These are phyloP conservation scores for Solanum chiquidenum DNA, from an alignment of 257 asterid genomes.

Conservation along the genomic window DNA sequence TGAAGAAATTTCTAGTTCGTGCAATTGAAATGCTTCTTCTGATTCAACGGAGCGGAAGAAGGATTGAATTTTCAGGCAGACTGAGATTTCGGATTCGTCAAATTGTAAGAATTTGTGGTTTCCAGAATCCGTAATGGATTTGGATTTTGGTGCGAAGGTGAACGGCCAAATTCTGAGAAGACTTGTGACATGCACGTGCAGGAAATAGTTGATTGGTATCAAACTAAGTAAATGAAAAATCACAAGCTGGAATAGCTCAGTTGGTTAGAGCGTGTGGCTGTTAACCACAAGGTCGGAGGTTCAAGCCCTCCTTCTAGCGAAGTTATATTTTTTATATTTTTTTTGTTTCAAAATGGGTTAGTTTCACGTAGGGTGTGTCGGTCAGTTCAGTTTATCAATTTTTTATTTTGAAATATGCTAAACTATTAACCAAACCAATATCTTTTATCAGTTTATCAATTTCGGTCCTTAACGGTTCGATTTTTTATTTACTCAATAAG, in stretches of 20 bases:
- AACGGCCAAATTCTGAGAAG: neutral
- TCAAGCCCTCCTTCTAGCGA: constrained; percentile 39
- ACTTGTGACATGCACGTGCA: neutral
- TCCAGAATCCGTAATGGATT: neutral
- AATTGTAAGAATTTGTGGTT: neutral
- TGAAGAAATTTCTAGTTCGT: neutral
- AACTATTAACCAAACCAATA: too few species aligned
- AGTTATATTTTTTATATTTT: too few species aligned
- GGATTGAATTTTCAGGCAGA: neutral
- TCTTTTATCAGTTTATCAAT: too few species aligned
- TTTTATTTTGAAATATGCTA: too few species aligned
- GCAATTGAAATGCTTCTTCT: neutral
- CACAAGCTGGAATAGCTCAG: constrained; percentile 97
- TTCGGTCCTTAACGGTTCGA: too few species aligned
- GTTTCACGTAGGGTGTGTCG: too few species aligned
- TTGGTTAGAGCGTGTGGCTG: constrained; percentile 99
- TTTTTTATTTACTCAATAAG: too few species aligned
- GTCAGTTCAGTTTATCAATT: too few species aligned
- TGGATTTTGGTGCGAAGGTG: neutral
- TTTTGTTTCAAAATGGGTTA: too few species aligned
- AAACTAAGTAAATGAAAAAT: accelerated
- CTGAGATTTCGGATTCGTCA: neutral
- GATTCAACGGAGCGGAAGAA: neutral
- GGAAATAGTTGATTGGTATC: too few species aligned
- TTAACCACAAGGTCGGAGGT: constrained; percentile 99